Base-by-base conservation (phyloP, 768 basidiomycete species). In the Mycena belliarum region DNA sequence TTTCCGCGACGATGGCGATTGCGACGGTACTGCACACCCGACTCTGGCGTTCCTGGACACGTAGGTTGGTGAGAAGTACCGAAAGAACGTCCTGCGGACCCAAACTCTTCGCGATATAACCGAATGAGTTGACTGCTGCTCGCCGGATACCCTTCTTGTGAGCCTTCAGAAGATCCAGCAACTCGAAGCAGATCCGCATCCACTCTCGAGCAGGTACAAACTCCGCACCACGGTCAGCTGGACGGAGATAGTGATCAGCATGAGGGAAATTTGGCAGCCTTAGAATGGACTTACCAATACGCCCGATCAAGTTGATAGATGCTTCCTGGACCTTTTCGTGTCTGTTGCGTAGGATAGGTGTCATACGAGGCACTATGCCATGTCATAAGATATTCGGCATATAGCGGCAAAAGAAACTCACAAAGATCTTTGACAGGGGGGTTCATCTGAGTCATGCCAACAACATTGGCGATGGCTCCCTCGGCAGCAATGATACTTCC, bases 371-470 rank as follows among this genome's bases (percentile, higher is more conserved):
- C 37, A 99, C 94, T 98, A 69, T 32, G 40, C 24, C 38, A 37
- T 44, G 24, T 21, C 2, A 21, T 57, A 32, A 23, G 6, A 40
- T 20, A 44, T 38, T 28, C 48, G 32, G 49, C 57, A 29, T n/a
- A n/a, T n/a, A n/a, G n/a, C 29, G 29, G 16, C 9, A 14, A 35
- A 35, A 35, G 14, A 50, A 12, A 88, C 95, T 84, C 73, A 97
- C 95, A 71, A 56, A 99, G 86, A 82, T 99, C 97, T 73, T 99
- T 99, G 25, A 99, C 95, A 0, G 97, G 97, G 15, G 97, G 97
- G 71, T 97, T 98, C 97, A 99, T 99, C 72, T 98, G 94, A 11
- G 97, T 97, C 97, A 98, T 99, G 75, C 97, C 97, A 61, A 99
- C 97, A 48, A 98, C 97, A 66, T 98, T 98, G 63, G 97, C 97